A percentile compares a stretch with the other conserved stretches of the same genome.
phyloP scores from a whole-genome alignment of 768 basidiomycete genomes.

The Leccinum disarticulatum region DNA sequence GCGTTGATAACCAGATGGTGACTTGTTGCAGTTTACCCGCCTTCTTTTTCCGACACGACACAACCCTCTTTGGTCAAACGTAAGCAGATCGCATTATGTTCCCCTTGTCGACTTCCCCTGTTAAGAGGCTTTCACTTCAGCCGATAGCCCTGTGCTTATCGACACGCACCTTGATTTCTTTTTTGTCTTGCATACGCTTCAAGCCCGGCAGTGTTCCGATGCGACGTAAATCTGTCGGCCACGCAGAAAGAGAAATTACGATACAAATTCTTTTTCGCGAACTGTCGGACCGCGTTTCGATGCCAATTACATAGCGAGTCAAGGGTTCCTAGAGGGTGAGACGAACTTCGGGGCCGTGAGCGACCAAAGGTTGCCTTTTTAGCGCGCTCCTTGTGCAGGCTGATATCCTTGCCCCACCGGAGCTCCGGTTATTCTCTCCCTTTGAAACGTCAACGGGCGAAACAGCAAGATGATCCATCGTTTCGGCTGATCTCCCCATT shows the following conservation, averaged over 20 bases:
- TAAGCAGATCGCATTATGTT: conserved; percentile 5
- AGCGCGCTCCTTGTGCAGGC: neutral
- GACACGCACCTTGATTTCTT: neutral
- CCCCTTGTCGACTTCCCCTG: conserved; percentile 1
- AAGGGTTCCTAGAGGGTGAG: conserved; percentile 5
- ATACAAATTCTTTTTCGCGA: neutral
- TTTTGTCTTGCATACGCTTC: neutral
- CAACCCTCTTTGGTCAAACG: conserved; percentile 8
- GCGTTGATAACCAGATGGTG: conserved; percentile 4
- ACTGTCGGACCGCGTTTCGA: conserved; percentile 1
- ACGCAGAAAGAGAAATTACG: neutral
- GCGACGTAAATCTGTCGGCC: neutral
- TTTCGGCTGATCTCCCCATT: conserved; percentile 10
- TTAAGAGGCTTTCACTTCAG: conserved; percentile 1
- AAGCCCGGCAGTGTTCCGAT: neutral
- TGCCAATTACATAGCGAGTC: conserved; percentile 1
- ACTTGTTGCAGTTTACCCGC: neutral
- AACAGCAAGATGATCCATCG: conserved; percentile 14
- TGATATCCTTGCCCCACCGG: neutral
- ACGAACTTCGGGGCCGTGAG: conserved; percentile 2
- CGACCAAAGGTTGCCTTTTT: conserved; percentile 10
- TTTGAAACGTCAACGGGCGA: conserved; percentile 3
- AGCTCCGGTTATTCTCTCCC: neutral
- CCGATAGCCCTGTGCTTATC: conserved; percentile 5
- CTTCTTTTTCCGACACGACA: conserved; percentile 2